Evolutionary conservation across 225 moss, liverwort and hornwort species (phyloP).

Genomic region (Lunularia cruciata): DNA sequence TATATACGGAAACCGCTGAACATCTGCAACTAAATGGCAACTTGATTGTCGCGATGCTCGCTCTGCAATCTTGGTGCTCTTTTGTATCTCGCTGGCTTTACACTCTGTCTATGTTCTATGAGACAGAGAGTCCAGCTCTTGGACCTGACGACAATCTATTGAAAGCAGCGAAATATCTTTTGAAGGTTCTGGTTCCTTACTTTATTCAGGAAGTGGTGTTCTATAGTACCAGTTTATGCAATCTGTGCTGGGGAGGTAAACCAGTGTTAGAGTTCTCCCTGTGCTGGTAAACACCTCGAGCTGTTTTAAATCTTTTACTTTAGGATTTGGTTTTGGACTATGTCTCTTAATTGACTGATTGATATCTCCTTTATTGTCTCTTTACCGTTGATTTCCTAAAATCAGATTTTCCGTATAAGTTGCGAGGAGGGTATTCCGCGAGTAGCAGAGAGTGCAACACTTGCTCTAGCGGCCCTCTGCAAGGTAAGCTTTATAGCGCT

Average conservation of each 20-base stretch:
- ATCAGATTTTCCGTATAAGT: constrained; percentile 37
- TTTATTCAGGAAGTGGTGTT: too few species aligned
- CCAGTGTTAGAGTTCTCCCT: too few species aligned
- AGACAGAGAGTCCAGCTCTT: constrained; percentile 30
- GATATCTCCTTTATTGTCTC: not conserved
- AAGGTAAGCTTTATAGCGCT: constrained; percentile 41
- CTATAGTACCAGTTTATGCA: too few species aligned
- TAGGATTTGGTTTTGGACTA: too few species aligned
- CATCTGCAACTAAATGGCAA: constrained; percentile 42
- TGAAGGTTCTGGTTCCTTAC: constrained; percentile 24
- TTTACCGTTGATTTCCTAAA: not conserved
- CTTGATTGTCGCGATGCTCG: constrained; percentile 43
- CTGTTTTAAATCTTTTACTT: too few species aligned
- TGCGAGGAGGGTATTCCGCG: constrained; percentile 48
- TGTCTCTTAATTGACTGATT: not conserved
- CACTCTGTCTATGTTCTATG: constrained; percentile 18
- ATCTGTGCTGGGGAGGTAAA: too few species aligned
- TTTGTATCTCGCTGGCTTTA: constrained; percentile 49
- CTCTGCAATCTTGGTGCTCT: constrained; percentile 49
- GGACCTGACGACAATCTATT: constrained; percentile 22
- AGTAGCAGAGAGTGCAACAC: constrained; percentile 50
- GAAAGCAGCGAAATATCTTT: constrained; percentile 37
- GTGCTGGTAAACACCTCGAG: not conserved
- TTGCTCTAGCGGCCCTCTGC: constrained; percentile 48
- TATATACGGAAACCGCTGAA: constrained; percentile 38